Evolutionary conservation across 352 stramenopile genomes (phyloP).

Genomic region (Phytophthora chlamydospora): DNA sequence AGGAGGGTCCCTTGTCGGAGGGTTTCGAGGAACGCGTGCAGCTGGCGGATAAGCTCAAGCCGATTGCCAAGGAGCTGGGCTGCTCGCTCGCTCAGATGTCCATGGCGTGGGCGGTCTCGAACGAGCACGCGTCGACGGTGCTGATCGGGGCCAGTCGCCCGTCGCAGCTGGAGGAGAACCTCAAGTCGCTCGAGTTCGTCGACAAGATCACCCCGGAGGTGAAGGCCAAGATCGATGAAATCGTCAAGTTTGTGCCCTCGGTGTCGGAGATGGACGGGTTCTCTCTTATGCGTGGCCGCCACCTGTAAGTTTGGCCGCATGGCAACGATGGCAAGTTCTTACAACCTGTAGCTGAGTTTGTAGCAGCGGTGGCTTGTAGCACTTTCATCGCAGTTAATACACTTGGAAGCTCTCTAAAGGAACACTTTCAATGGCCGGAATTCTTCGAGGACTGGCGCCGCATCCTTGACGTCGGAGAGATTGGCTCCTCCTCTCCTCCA

Average conservation of each 20-base stretch:
- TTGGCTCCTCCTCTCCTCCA: slow-evolving; percentile 30
- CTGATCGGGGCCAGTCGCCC: slow-evolving; percentile 49
- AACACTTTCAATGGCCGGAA: slow-evolving; percentile 14
- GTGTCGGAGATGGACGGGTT: neutral
- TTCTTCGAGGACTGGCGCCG: slow-evolving; percentile 35
- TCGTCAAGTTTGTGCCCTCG: slow-evolving; percentile 3
- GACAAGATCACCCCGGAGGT: slow-evolving; percentile 20
- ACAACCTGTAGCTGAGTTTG: too few species aligned
- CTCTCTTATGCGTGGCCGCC: neutral
- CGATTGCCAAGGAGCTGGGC: slow-evolving; percentile 46
- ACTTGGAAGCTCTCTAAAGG: neutral
- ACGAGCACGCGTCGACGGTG: slow-evolving; percentile 58
- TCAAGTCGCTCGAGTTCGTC: slow-evolving; percentile 5
- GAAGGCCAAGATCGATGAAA: slow-evolving; percentile 13
- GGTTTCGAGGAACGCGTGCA: slow-evolving; percentile 21
- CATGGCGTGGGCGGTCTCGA: slow-evolving; percentile 57
- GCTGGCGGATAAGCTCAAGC: slow-evolving; percentile 38
- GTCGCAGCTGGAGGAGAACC: slow-evolving; percentile 17
- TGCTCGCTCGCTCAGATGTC: slow-evolving; percentile 32
- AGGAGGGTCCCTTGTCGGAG: neutral
- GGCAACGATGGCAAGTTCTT: too few species aligned
- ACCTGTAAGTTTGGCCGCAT: neutral
- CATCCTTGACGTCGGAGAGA: slow-evolving; percentile 36
- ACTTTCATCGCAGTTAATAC: neutral
- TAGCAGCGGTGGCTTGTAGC: too few species aligned